phyloP scores from a whole-genome alignment of 495 filamentous ascomycete genomes.

The Tuber magnatum region DNA sequence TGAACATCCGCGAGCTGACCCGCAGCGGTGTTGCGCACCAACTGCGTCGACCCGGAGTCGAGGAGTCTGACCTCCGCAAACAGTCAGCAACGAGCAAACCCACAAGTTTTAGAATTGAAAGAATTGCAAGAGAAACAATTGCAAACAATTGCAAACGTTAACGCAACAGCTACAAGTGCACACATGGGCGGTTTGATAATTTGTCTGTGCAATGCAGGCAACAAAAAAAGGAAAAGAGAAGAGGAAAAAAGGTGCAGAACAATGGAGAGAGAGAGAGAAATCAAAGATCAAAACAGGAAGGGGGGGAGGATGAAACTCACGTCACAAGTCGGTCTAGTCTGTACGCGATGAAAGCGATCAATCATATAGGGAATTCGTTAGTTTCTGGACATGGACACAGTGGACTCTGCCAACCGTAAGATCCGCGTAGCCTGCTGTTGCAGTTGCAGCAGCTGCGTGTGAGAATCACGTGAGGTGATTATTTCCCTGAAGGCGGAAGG shows the following conservation, averaged over 20 bases:
- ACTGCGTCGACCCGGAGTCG: conserved; percentile 87
- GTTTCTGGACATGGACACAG: conserved; percentile 16
- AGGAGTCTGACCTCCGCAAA: conserved; percentile 57
- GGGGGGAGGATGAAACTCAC: conserved; percentile 52
- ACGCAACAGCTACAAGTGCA: conserved; percentile 17
- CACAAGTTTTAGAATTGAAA: background rate
- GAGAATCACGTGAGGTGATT: conserved; percentile 36
- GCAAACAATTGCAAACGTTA: conserved; percentile 12
- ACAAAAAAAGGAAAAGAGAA: background rate
- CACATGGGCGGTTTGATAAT: conserved; percentile 29
- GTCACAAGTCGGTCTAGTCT: conserved; percentile 90
- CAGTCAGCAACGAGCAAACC: conserved; percentile 33
- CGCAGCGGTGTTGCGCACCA: conserved; percentile 93
- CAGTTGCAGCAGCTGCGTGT: conserved; percentile 34
- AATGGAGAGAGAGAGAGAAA: conserved; percentile 2
- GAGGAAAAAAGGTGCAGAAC: background rate
- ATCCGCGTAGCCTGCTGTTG: conserved; percentile 36
- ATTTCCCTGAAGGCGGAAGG: background rate
- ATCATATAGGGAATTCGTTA: conserved; percentile 21
- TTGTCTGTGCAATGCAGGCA: conserved; percentile 3
- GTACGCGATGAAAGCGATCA: conserved; percentile 34
- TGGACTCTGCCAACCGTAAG: conserved; percentile 26
- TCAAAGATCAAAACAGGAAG: conserved; percentile 24
- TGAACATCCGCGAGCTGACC: conserved; percentile 95
- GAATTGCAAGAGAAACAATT: background rate